These are phyloP conservation scores for Stygiomarasmius scandens DNA, from an alignment of 1,284 basidiomycete genomes.

Conservation along the genomic window DNA sequence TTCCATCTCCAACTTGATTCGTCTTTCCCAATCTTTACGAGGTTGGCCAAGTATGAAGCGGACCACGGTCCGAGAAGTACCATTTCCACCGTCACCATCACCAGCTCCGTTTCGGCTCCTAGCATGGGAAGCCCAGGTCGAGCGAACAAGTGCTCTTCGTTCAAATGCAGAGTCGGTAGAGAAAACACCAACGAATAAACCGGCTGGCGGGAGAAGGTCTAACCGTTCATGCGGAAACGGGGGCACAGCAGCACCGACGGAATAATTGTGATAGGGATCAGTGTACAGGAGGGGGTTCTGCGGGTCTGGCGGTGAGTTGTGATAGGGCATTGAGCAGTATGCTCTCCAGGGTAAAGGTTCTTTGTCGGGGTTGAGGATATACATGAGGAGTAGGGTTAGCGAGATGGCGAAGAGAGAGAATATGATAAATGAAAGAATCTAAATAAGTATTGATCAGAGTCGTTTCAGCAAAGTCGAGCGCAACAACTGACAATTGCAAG, in stretches of 20 bases:
- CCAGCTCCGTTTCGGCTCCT: slow-evolving; percentile 77
- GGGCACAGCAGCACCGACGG: slow-evolving; percentile 42
- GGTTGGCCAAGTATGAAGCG: slow-evolving; percentile 93
- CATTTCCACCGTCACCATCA: slow-evolving; percentile 65
- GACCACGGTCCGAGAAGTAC: slow-evolving; percentile 87
- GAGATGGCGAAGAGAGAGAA: slow-evolving; percentile 76
- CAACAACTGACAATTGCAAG: slow-evolving; percentile 69
- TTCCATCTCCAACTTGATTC: slow-evolving; percentile 89
- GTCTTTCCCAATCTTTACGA: slow-evolving; percentile 75
- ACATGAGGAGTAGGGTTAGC: slow-evolving; percentile 83
- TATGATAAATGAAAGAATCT: slow-evolving; percentile 75
- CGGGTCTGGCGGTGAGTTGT: slow-evolving; percentile 45
- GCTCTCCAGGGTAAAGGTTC: slow-evolving; percentile 91
- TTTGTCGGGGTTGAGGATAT: slow-evolving; percentile 95
- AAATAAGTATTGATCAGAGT: slow-evolving; percentile 19
- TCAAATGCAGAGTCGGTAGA: slow-evolving; percentile 87
- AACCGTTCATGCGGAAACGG: slow-evolving; percentile 71
- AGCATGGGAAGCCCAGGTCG: slow-evolving; percentile 86
- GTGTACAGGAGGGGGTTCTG: slow-evolving; percentile 40
- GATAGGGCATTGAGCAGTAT: slow-evolving; percentile 78
- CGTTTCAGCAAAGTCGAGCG: slow-evolving; percentile 8
- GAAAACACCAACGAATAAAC: slow-evolving; percentile 91
- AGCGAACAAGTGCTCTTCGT: slow-evolving; percentile 86
- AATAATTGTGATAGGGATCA: slow-evolving; percentile 38
- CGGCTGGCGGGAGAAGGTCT: slow-evolving; percentile 83